phyloP scores from a whole-genome alignment of 2,329 filamentous ascomycete species.

The Ceratocystis smalleyi region DNA sequence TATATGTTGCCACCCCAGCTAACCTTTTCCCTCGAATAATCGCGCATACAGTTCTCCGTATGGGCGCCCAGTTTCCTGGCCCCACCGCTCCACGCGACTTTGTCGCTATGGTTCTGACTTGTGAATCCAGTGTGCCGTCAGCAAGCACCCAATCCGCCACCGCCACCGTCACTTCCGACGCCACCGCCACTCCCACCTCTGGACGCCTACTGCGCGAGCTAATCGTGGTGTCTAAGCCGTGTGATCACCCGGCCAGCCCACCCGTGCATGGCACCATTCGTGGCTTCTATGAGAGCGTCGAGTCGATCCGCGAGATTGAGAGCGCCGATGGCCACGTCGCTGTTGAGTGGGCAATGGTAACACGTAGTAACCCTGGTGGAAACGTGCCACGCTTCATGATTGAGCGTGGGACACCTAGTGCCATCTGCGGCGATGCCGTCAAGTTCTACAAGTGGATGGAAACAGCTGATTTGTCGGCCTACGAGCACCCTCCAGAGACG shows the following conservation, averaged over 20 bases:
- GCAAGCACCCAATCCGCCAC: not conserved
- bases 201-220: slow-evolving; percentile 47
- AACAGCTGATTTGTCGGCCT: slow-evolving; percentile 3
- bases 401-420: slow-evolving; percentile 70
- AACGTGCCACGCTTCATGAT: slow-evolving; percentile 82
- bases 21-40: slow-evolving; percentile 13
- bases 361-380: slow-evolving; percentile 73
- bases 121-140: slow-evolving; percentile 16
- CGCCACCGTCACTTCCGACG: not conserved
- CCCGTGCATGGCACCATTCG: slow-evolving; percentile 58
- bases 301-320: slow-evolving; percentile 70
- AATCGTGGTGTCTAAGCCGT: slow-evolving; percentile 78
- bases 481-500: not conserved
- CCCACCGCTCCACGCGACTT: slow-evolving; percentile 83
- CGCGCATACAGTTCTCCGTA: slow-evolving; percentile 49
- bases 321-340: not conserved
- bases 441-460: slow-evolving; percentile 66
- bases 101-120: slow-evolving; percentile 57
- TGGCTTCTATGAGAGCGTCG: slow-evolving; percentile 79
- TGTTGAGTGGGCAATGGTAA: slow-evolving; percentile 87
- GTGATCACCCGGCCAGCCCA: slow-evolving; percentile 58
- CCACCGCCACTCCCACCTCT: not conserved
- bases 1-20: not conserved
- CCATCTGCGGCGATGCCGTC: slow-evolving; percentile 61
- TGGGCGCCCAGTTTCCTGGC: slow-evolving; percentile 79